These are phyloP conservation scores for Teratosphaeria nubilosa DNA, from an alignment of 2,329 filamentous ascomycete genomes.

Conservation along the genomic window DNA sequence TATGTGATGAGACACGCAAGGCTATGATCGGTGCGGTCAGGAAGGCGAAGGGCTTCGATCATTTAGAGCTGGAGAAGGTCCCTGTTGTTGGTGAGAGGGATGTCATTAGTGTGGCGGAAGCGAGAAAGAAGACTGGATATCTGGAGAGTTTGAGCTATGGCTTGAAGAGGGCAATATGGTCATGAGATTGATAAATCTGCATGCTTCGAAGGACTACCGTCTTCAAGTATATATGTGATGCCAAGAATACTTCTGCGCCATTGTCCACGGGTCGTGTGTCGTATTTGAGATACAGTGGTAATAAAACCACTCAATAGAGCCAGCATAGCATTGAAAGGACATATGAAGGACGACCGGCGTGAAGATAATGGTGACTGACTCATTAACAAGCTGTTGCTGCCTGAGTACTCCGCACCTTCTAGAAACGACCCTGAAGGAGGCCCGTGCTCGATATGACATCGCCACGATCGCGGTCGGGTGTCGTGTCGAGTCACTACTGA, in stretches of 20 bases:
- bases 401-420: background rate
- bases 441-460: background rate
- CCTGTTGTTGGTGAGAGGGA: constrained; percentile 47
- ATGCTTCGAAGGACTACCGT: too few relatives aligned
- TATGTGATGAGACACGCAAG: constrained; percentile 68
- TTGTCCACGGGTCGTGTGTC: too few relatives aligned
- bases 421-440: background rate
- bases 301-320: too few relatives aligned
- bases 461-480: background rate
- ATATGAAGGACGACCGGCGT: too few relatives aligned
- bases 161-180: constrained; percentile 90
- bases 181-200: constrained; percentile 22
- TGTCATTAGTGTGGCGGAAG: constrained; percentile 75
- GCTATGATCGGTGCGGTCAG: constrained; percentile 41
- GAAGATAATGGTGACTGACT: too few relatives aligned
- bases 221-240: too few relatives aligned
- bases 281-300: too few relatives aligned
- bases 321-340: too few relatives aligned
- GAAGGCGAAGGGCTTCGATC: constrained; percentile 24
- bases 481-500: background rate
- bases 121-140: constrained; percentile 75
- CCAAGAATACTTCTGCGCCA: too few relatives aligned
- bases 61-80: constrained; percentile 14
- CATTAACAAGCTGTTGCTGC: background rate
- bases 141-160: constrained; percentile 81